Conservation (phyloP, 2,329 filamentous ascomycete genomes). For the Amphichorda felina region DNA sequence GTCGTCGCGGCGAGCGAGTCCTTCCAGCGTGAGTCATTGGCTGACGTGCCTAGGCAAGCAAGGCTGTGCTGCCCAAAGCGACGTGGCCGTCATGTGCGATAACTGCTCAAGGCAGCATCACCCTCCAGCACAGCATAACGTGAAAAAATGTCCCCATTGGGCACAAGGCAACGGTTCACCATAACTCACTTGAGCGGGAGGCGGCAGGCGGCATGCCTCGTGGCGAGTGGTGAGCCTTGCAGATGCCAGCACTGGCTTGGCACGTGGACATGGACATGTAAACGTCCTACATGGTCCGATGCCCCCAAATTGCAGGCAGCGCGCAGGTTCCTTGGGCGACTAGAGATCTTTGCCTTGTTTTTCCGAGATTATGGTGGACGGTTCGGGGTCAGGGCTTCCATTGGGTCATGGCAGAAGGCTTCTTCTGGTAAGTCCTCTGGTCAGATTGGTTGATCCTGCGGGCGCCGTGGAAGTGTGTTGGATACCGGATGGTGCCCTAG, state of each 20-base stretch:
- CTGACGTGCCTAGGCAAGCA: not conserved
- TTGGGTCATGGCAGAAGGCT: too few relatives aligned
- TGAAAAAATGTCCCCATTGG: not conserved
- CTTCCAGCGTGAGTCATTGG: slow-evolving; percentile 1
- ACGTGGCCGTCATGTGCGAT: not conserved
- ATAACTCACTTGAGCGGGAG: not conserved
- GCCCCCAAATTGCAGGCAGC: too few relatives aligned
- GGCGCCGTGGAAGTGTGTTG: too few relatives aligned
- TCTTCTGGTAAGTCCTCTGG: too few relatives aligned
- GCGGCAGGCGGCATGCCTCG: too few relatives aligned
- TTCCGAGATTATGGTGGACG: too few relatives aligned
- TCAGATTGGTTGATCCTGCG: too few relatives aligned
- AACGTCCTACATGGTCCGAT: not conserved
- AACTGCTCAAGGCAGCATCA: not conserved
- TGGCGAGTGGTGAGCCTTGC: not conserved
- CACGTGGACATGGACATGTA: not conserved
- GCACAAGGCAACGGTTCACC: not conserved
- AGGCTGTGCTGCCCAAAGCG: not conserved
- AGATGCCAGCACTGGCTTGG: not conserved
- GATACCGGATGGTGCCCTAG: too few relatives aligned
- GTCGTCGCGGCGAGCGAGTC: not conserved
- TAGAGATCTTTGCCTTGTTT: too few relatives aligned
- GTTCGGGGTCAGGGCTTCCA: too few relatives aligned
- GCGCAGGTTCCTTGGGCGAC: too few relatives aligned
- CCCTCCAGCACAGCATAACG: not conserved